Evolutionary conservation across 768 basidiomycete species (phyloP), one percentile per base, ranked within the genome.

Genomic region (Mycena sanguinolenta): DNA sequence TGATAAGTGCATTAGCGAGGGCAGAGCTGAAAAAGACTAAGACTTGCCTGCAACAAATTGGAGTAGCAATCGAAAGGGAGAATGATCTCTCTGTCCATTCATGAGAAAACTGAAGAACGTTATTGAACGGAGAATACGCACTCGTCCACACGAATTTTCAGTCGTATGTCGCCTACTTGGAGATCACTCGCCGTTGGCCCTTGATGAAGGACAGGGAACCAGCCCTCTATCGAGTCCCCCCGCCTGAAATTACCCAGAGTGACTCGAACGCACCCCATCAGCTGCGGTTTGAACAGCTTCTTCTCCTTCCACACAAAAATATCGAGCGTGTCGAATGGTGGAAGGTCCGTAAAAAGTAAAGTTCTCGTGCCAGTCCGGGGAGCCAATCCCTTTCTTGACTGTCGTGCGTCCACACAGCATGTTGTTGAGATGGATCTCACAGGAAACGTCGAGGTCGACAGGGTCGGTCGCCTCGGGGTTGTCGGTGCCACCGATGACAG

Each of bases 301-400:
- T 90, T 93, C 80, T 92, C 92, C 65, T 86, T 86, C 87, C 88
- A 92, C 25, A 96, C 82, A 42, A 87, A 79, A 68, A 96, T 82
- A 60, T 90, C 89, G 49, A 96, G 80, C 34, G 86, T 87, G 69
- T 90, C 89, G 75, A 95, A 95, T 0, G 93, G 92, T 21, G 95
- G 94, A 30, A 96, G 81, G 75, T 95, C 94, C 1, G 89, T 77
- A 71, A 95, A n/a, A 91, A 25, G 81, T 77, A 77, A 97, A 96
- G 49, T 76, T 83, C 80, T 97, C 95, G 71, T 94, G 92, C 95
- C 95, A 97, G 76, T 94, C 91, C 0, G 91, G 89, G 50, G 86
- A 86, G 42, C 87, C 89, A 63, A 87, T 81, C 23, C 89, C 89
- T 73, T 88, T 91, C 80, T 91, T 92, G 65, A 91, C 84, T 2